These are phyloP conservation scores for Cornus suecica DNA, from an alignment of 148 eudicot genomes.

Conservation along the genomic window DNA sequence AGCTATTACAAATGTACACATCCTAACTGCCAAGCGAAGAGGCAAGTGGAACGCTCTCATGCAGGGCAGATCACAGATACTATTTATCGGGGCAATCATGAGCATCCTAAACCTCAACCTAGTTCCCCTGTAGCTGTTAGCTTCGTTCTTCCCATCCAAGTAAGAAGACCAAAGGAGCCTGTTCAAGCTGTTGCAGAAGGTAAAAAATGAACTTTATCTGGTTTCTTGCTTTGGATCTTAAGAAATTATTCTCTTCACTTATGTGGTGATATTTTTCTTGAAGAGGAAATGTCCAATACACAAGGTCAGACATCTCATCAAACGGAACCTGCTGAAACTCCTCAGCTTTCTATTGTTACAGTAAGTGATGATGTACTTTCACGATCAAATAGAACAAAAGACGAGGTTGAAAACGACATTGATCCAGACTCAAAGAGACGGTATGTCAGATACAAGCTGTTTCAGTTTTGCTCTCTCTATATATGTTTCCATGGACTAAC, in stretches of 20 bases:
- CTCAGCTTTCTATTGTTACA: conserved; percentile 24
- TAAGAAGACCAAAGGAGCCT: conserved; percentile 31
- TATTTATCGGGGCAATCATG: conserved; percentile 69
- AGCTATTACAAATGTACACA: conserved; percentile 93
- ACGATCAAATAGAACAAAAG: conserved; percentile 33
- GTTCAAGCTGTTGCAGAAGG: conserved; percentile 41
- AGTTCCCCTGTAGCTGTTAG: conserved; percentile 36
- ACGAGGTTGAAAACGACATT: conserved; percentile 27
- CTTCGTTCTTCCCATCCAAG: conserved; percentile 36
- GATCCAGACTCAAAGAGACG: conserved; percentile 50
- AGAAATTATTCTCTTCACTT: conserved; percentile 12
- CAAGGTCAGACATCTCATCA: conserved; percentile 30
- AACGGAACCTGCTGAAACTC: conserved; percentile 28
- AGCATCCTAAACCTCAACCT: conserved; percentile 69
- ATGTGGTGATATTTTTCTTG: conserved; percentile 26
- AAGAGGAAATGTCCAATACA: conserved; percentile 36
- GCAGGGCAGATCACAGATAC: conserved; percentile 71
- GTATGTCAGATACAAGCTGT: conserved; percentile 38
- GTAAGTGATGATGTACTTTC: conserved; percentile 21
- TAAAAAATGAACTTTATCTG: conserved; percentile 25
- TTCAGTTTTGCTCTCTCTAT: conserved; percentile 8
- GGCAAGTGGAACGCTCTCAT: conserved; percentile 77
- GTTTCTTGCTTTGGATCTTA: conserved; percentile 11
- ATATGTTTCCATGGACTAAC: conserved; percentile 13
- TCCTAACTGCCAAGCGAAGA: conserved; percentile 73